Evolutionary conservation across 768 basidiomycete genomes (phyloP), one percentile per base, ranked within the genome.

Genomic region (Podaxis sp.): DNA sequence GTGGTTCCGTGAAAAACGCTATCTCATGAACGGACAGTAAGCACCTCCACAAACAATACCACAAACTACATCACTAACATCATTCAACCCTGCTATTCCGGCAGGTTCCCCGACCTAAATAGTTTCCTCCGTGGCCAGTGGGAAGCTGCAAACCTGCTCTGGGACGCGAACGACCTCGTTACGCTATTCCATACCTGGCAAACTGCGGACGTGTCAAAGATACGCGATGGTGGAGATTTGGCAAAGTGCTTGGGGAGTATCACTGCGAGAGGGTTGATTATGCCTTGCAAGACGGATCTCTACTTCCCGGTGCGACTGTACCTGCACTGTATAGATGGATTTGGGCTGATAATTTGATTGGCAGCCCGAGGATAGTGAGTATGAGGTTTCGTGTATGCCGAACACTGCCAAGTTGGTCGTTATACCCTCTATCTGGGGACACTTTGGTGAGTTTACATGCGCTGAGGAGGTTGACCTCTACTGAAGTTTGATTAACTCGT

Each of bases 341-440:
- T 8, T 55, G 24, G 59, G 24, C 17, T 46, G 17, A 53, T 30
- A 64, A 36, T 7, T 22, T n/a, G 28, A n/a, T 62, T 36, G 54
- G 22, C 12, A 86, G 83, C 84, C 84, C 1, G 83, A 85, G 65
- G 85, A 85, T 64, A 84, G 77, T 64, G 75, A 80, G 65, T 69
- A 69, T n/a, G 84, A 87, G 66, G 72, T 84, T 17, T 71, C 74
- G 0, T 70, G 75, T 49, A 70, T 84, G 69, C 72, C 66, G 57
- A 78, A 80, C 59, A 74, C 67, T 4, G 77, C 82, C 3, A 76
- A 74, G 30, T 71, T 86, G 17, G 78, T 80, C 2, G 72, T 86
- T n/a, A 86, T 86, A 61, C 77, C 81, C 58, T 82, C 84, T 1
- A 75, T 81, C 38, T 86, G 82, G 84, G 86, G 86, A 8, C 85